Evolutionary conservation across 495 filamentous ascomycete genomes (phyloP).

Genomic region (Penicillium steckii): DNA sequence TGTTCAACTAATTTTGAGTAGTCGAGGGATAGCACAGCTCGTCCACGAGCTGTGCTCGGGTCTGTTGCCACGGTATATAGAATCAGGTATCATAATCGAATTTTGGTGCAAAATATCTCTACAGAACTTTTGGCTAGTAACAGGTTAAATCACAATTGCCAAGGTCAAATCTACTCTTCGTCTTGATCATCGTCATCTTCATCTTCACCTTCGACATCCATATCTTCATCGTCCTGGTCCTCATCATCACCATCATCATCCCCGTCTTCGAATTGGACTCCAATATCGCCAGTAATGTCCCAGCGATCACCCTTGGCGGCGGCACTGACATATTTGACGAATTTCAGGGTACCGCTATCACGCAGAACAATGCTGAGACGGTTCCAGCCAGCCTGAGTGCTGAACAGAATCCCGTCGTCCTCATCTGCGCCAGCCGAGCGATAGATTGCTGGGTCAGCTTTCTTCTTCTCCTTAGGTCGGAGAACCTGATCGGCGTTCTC

Average conservation of each 20-base stretch:
- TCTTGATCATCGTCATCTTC: slow-evolving; percentile 4
- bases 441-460: slow-evolving; percentile 80
- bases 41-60: too few species aligned
- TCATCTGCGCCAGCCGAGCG: slow-evolving; percentile 68
- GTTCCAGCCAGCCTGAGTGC: slow-evolving; percentile 86
- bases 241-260: slow-evolving; percentile 42
- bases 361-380: slow-evolving; percentile 83
- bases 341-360: slow-evolving; percentile 81
- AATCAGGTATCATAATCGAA: not conserved
- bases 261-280: slow-evolving; percentile 43
- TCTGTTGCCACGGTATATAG: not conserved
- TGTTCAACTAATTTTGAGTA: slow-evolving; percentile 11
- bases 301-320: slow-evolving; percentile 85
- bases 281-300: slow-evolving; percentile 74
- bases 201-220: slow-evolving; percentile 24
- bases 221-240: slow-evolving; percentile 13
- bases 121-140: slow-evolving; percentile 11
- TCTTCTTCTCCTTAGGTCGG: slow-evolving; percentile 26
- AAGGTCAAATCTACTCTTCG: slow-evolving; percentile 6
- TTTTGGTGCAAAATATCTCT: slow-evolving; percentile 5
- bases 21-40: too few species aligned
- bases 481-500: slow-evolving; percentile 31
- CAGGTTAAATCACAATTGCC: not conserved
- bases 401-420: slow-evolving; percentile 90
- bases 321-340: slow-evolving; percentile 92